Evolutionary conservation across 2,329 filamentous ascomycete species (phyloP), one percentile per base, ranked within the genome.

Genomic region (Fusarium dlaminii): DNA sequence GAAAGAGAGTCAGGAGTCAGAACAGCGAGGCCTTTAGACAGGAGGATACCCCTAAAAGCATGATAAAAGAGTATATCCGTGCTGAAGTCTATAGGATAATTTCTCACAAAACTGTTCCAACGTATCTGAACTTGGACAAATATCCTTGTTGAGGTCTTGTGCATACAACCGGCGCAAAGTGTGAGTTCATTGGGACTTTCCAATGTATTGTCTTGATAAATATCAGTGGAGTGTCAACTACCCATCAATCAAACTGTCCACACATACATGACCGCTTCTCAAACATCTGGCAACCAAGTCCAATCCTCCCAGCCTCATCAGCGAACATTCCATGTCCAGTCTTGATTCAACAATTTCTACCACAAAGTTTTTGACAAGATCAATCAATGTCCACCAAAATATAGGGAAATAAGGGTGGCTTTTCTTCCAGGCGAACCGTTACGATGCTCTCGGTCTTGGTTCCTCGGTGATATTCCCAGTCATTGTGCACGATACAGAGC

Each of bases 81-180:
- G n/a, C 14, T 45, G n/a, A 8, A 45, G 7, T 20, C 11, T 27
- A 18, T 18, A 9, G 11, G 24, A 13, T 13, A 45, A 13, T 13
- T 3, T 45, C 6, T 18, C 11, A 4, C 11, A 27, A 9, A 2
- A 13, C 11, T 13, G 0, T 17, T 27, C 11, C 5, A 5, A 9
- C 7, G 10, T 13, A 12, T 27, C n/a, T 45, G 5, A 8, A 13
- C 17, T 39, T 39, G 37, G 37, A 20, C 37, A 39, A 13, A 22
- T 22, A 22, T 39, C 20, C 11, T 39, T 45, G 11, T 20, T 27
- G 15, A 45, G 11, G 11, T 6, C 17, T 27, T 18, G 17, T 8
- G n/a, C 42, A 5, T 8, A 12, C 15, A 4, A n/a, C 10, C n/a
- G 2, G 11, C 13, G n/a, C 8, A 27, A 45, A 45, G n/a, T 17